These are phyloP conservation scores for Aureobasidium sp. DNA, from an alignment of 2,329 filamentous ascomycete species.

Conservation along the genomic window DNA sequence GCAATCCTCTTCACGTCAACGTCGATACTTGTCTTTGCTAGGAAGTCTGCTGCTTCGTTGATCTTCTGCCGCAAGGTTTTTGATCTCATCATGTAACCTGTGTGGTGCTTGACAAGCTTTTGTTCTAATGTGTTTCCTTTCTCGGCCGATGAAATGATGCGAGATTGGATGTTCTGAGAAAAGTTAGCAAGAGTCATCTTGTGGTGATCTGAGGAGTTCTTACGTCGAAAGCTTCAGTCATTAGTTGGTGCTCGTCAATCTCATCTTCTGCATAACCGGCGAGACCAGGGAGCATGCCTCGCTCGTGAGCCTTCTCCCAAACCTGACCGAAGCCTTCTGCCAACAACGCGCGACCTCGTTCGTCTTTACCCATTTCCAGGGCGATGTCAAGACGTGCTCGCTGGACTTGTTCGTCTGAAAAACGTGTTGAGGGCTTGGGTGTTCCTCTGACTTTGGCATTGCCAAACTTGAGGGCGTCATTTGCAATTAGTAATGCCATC, in stretches of 20 bases:
- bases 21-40: conserved; percentile 64
- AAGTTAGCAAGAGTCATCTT: neutral
- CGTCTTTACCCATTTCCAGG: conserved; percentile 51
- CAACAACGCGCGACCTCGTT: conserved; percentile 36
- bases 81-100: conserved; percentile 81
- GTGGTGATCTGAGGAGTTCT: conserved; percentile 23
- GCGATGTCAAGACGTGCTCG: conserved; percentile 70
- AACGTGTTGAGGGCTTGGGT: conserved; percentile 49
- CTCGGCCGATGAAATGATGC: conserved; percentile 65
- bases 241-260: conserved; percentile 56
- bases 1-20: conserved; percentile 67
- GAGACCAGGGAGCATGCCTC: conserved; percentile 60
- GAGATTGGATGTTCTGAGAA: conserved; percentile 57
- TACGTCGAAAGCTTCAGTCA: conserved; percentile 68
- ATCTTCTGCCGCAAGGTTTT: conserved; percentile 77
- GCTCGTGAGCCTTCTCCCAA: conserved; percentile 42
- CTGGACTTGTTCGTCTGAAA: conserved; percentile 65
- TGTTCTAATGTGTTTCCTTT: conserved; percentile 84
- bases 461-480: conserved; percentile 71
- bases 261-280: conserved; percentile 73
- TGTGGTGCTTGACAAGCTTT: conserved; percentile 78
- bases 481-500: conserved; percentile 67
- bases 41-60: conserved; percentile 60
- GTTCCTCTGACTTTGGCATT: conserved; percentile 57
- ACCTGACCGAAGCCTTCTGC: conserved; percentile 42